Conservation (phyloP, 768 basidiomycete species). For the Tulasnella sp. region DNA sequence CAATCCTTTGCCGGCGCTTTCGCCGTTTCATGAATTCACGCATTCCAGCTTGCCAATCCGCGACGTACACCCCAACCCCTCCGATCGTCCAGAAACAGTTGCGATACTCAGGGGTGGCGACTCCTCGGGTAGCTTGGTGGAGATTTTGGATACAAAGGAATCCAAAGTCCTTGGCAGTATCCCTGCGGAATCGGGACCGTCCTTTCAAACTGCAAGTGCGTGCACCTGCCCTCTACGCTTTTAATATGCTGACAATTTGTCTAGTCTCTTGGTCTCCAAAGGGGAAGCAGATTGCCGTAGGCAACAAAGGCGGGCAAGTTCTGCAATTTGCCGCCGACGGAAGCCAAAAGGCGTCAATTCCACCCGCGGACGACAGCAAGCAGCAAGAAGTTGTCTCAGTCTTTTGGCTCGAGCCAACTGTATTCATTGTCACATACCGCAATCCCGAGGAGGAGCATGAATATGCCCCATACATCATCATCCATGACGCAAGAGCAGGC, state of each 20-base stretch:
- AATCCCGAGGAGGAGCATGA: constrained; percentile 12
- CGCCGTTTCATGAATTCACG: constrained; percentile 8
- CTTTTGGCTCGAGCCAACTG: constrained; percentile 14
- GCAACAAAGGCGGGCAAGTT: constrained; percentile 5
- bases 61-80: constrained; percentile 16
- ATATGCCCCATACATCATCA: constrained; percentile 12
- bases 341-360: neutral
- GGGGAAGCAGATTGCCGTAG: constrained; percentile 16
- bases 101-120: constrained; percentile 6
- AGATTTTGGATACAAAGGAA: constrained; percentile 11
- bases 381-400: constrained; percentile 14
- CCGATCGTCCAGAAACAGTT: constrained; percentile 7
- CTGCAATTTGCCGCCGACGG: constrained; percentile 14
- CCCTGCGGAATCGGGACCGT: too few species aligned
- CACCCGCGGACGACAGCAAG: constrained; percentile 1
- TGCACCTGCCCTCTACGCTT: neutral
- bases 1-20: neutral
- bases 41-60: constrained; percentile 12
- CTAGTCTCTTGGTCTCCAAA: constrained; percentile 17
- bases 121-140: constrained; percentile 2
- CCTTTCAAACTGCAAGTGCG: constrained; percentile 1
- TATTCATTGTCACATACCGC: constrained; percentile 12
- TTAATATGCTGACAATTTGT: neutral
- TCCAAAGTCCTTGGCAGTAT: neutral
- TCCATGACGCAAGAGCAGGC: constrained; percentile 1